Evolutionary conservation across 2,329 filamentous ascomycete genomes (phyloP).

Genomic region (Neofusicoccum sp.): DNA sequence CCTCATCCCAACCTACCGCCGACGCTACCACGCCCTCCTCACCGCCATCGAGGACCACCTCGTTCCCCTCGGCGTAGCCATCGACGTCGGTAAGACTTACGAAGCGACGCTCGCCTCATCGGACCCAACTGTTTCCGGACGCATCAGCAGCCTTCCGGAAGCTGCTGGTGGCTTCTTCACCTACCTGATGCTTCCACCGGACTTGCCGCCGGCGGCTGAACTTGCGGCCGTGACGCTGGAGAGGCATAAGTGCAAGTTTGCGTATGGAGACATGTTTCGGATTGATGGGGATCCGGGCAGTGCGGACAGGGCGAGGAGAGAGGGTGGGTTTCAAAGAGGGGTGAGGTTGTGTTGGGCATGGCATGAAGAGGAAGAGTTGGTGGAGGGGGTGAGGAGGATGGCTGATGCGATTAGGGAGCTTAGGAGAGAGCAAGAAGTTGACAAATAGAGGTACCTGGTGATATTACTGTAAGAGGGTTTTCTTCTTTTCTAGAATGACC

Average conservation of each 20-base stretch:
- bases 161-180: conserved; percentile 81
- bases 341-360: conserved; percentile 68
- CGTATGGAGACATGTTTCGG: conserved; percentile 68
- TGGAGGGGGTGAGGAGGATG: conserved; percentile 57
- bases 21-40: conserved; percentile 57
- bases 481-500: too few relatives aligned
- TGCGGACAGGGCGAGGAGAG: conserved; percentile 21
- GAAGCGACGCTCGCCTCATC: background rate
- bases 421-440: background rate
- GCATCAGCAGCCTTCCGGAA: conserved; percentile 32
- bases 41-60: conserved; percentile 60
- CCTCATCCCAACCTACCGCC: conserved; percentile 57
- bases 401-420: background rate
- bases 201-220: conserved; percentile 50
- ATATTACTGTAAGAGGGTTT: background rate
- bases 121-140: conserved; percentile 36
- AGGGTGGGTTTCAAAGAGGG: conserved; percentile 56
- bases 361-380: conserved; percentile 65
- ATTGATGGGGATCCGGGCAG: conserved; percentile 43
- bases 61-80: conserved; percentile 58
- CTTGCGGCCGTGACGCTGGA: conserved; percentile 58
- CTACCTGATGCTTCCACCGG: conserved; percentile 65
- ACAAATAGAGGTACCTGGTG: background rate
- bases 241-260: conserved; percentile 66
- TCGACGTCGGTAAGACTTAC: background rate